Evolutionary conservation across 2,329 filamentous ascomycete species (phyloP), one percentile per base, ranked within the genome.

Genomic region (Colletotrichum paranaense): DNA sequence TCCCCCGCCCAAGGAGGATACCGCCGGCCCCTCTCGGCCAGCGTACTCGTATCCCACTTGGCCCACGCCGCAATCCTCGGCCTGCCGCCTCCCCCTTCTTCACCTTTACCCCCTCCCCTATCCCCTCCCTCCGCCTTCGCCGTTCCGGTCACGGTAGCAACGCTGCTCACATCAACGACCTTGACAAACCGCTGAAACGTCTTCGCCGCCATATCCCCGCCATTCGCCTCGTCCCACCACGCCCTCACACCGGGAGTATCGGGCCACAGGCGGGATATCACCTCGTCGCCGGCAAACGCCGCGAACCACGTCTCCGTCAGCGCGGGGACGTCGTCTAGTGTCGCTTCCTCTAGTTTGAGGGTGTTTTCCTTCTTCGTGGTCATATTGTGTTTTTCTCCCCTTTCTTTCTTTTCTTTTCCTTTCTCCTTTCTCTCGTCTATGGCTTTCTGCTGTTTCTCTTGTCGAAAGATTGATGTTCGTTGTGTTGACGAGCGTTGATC

Each of bases 231-330:
- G n/a, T 73, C 62, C 73, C 70, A 75, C 73, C 73, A 73, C n/a
- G 60, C 56, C n/a, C 70, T 62, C 8, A 73, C 73, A 1, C 62
- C 38, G 1, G 66, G 73, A 0, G 73, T 75, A 35, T 75, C 70
- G 14, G 70, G 73, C 70, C 66, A 73, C 4, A 75, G 57, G 8
- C 53, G 46, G 3, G 62, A 30, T n/a, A 75, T 53, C 12, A 38
- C 55, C 7, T 66, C 66, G 22, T 72, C 71, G 26, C 64, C 63
- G 2, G 64, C 70, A 30, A 74, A 74, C 5, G 71, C 74, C 3
- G 74, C 71, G 38, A 72, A 75, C 71, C 72, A 75, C 32, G 74
- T 24, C 14, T 66, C 53, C 22, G 74, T 74, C n/a, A 74, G 16
- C 6, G 62, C 58, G 19, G 63, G 58, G 8, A 74, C 35, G 8